Evolutionary conservation across 345 rosid species (phyloP), one percentile per base, ranked within the genome.

Genomic region (Adansonia digitata): DNA sequence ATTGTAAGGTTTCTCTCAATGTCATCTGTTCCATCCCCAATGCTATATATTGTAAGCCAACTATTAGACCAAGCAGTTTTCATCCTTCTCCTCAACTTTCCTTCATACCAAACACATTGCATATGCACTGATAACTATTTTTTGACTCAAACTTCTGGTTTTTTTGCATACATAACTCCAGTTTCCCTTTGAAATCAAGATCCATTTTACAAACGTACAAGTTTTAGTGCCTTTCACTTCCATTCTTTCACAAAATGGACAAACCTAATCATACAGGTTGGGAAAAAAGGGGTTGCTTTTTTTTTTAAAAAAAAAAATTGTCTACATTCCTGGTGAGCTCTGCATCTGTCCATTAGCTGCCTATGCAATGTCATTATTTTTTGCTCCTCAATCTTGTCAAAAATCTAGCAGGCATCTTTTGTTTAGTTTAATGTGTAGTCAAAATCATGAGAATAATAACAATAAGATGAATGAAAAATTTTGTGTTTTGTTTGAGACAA

Each of bases 351-450:
- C 45, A 62, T 46, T 74, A 62, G 35, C 11, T 62, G 22, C 31
- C n/a, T 1, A 27, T 18, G 77, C 61, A 29, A 48, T 13, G 48
- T 62, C 60, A 14, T 62, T 74, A 46, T 48, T 62, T n/a, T n/a
- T n/a, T 74, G 5, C 34, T 10, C 13, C 17, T n/a, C 27, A 37
- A 20, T 74, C 76, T 74, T 74, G 72, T 55, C 73, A 75, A 75
- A 66, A 67, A 75, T 75, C 78, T 75, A 2, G 55, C 64, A 66
- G 65, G 61, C 73, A 52, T 55, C 34, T 65, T 55, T 53, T 72
- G 75, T 56, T 26, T 77, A 51, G 71, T 52, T 24, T 26, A 15
- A 37, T 77, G 75, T 53, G 62, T 18, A 11, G 71, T 71, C 79
- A 40, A 37, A 62, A 42, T 68, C 68, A 68, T 31, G 26, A 56